Evolutionary conservation across 495 filamentous ascomycete genomes (phyloP), one percentile per base, ranked within the genome.

Genomic region (Apiosordaria backusii): DNA sequence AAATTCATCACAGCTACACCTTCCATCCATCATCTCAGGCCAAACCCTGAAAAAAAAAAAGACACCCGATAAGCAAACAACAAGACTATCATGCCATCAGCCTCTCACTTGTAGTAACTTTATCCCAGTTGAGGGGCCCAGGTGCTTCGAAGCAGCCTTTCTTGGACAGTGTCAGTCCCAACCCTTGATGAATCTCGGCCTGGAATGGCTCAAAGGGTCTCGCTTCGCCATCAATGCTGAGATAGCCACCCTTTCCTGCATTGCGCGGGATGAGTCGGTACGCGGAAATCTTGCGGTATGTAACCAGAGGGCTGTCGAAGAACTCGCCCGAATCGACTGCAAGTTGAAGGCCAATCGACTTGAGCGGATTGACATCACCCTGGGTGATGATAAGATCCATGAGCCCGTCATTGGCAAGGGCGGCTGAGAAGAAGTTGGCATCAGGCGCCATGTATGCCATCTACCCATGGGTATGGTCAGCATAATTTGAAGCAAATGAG

Each of bases 181-280:
- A 79, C 0, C 92, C 91, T 57, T 84, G 82, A 78, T 97, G 92
- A 16, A 97, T 79, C 79, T 99, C 95, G 9, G 87, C 92, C 78
- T 99, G 95, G 75, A 97, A 94, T 0, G 91, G 88, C 64, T 88
- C 88, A 70, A 93, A 97, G 1, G 92, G 90, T 13, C 96, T 80
- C 23, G 86, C 81, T 76, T 99, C 95, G 25, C 95, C 95, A 70
- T 99, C 95, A 70, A 99, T 92, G 73, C 92, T 94, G 76, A 99
- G 93, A 77, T 92, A 95, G 4, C 95, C 92, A 57, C 84, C 81
- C 58, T 62, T 60, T 80, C 82, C 66, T 79, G 87, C 80, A 60
- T 84, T 78, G 22, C 87, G 88, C 0, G 95, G 95, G 0, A 89
- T 86, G 67, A 99, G 87, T 40, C 95, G 85, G 74, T 92, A 99